These are phyloP conservation scores for Penicillium occitanis DNA, from an alignment of 2,329 filamentous ascomycete species.

Conservation along the genomic window DNA sequence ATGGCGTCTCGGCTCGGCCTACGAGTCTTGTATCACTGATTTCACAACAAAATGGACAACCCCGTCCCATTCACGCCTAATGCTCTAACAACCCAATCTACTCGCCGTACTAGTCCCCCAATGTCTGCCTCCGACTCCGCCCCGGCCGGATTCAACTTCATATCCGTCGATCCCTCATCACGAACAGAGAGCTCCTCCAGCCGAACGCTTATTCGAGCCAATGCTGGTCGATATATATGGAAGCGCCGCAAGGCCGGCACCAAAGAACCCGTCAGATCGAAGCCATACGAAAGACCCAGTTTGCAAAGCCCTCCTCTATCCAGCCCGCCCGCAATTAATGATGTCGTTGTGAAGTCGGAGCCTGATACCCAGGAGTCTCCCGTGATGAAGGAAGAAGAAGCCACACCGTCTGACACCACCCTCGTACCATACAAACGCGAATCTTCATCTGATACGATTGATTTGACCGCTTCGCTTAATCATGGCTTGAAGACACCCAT, in stretches of 20 bases:
- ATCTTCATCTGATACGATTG: conserved; percentile 2
- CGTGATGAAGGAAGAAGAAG: conserved; percentile 7
- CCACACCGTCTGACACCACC: not conserved
- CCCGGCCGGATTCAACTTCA: conserved; percentile 21
- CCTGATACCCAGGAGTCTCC: not conserved
- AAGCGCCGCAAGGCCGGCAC: conserved; percentile 24
- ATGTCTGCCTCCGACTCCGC: conserved; percentile 5
- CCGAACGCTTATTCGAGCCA: conserved; percentile 29
- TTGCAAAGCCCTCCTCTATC: conserved; percentile 7
- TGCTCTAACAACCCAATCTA: not conserved
- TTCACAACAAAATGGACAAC: conserved; percentile 17
- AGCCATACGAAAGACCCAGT: conserved; percentile 16
- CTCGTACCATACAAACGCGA: not conserved
- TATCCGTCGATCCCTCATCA: conserved; percentile 22
- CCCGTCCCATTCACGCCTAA: conserved; percentile 14
- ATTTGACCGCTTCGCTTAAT: conserved; percentile 7
- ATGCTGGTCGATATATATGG: conserved; percentile 31
- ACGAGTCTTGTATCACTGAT: not conserved
- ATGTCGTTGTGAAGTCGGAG: not conserved
- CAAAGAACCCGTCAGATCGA: conserved; percentile 14
- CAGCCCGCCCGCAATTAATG: not conserved
- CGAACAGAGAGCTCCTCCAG: conserved; percentile 20
- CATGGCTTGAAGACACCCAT: conserved; percentile 18
- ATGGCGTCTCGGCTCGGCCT: conserved; percentile 9
- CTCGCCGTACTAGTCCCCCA: not conserved